A percentile compares a stretch with the other conserved stretches of the same genome.
phyloP scores from a whole-genome alignment of 768 basidiomycete species.

The Cantharellus cinnabarinus region DNA sequence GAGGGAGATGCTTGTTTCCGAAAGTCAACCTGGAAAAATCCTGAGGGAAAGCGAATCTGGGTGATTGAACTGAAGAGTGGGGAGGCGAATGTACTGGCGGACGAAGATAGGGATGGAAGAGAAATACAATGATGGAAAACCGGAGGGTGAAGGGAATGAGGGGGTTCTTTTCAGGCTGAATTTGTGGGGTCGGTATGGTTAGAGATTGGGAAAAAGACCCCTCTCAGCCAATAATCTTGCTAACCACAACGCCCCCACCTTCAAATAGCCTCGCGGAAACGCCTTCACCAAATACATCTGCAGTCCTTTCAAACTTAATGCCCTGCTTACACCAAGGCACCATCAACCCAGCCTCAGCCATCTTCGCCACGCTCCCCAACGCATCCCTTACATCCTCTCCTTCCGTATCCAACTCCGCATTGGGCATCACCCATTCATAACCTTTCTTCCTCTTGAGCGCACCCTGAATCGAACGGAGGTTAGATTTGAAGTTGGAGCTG shows the following conservation, averaged over 20 bases:
- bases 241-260: not conserved
- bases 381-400: constrained; percentile 49
- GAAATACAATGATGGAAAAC: too few relatives aligned
- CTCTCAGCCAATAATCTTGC: not conserved
- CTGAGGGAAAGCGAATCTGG: too few relatives aligned
- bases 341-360: constrained; percentile 20
- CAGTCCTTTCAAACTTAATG: constrained; percentile 5
- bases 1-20: too few relatives aligned
- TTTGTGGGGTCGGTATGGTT: too few relatives aligned
- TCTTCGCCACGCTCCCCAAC: constrained; percentile 21
- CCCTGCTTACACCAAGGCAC: constrained; percentile 4
- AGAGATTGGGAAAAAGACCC: not conserved
- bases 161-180: too few relatives aligned
- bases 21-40: too few relatives aligned
- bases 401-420: constrained; percentile 68
- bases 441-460: constrained; percentile 15
- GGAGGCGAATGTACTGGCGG: too few relatives aligned
- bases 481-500: constrained; percentile 52
- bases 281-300: constrained; percentile 1
- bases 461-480: constrained; percentile 34
- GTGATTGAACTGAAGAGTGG: too few relatives aligned
- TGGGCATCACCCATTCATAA: constrained; percentile 66
- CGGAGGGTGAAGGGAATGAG: too few relatives aligned
- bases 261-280: not conserved
- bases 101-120: too few relatives aligned